Conservation (phyloP, 208 protist species). For the Leptomonas seymouri region DNA sequence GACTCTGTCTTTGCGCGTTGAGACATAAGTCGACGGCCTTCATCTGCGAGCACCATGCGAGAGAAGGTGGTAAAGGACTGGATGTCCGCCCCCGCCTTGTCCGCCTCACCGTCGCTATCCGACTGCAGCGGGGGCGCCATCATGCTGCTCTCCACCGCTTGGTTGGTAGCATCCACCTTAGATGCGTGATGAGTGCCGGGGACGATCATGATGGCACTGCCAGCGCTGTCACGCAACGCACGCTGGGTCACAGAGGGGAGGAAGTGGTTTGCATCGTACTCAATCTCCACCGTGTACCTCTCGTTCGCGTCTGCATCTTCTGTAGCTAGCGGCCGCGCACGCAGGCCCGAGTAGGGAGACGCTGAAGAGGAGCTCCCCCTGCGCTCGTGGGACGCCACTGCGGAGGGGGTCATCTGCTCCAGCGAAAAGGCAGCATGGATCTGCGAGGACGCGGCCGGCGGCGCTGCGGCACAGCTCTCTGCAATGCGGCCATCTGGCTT, state of each 20-base stretch:
- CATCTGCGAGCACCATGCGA: slow-evolving; percentile 28
- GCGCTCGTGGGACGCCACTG: slow-evolving; percentile 11
- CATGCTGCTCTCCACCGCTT: background rate
- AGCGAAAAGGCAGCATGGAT: slow-evolving; percentile 19
- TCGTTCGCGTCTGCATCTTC: background rate
- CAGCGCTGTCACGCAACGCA: slow-evolving; percentile 1
- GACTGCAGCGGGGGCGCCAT: background rate
- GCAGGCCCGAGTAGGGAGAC: background rate
- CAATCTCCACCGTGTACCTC: slow-evolving; percentile 31
- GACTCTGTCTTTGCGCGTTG: background rate
- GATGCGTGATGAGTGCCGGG: background rate
- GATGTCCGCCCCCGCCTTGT: slow-evolving; percentile 8
- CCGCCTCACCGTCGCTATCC: slow-evolving; percentile 12
- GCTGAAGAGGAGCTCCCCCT: background rate
- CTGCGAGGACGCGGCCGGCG: background rate
- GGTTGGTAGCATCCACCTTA: background rate
- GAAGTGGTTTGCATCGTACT: slow-evolving; percentile 26
- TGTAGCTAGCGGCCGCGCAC: background rate
- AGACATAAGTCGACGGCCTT: background rate
- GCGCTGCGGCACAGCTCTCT: background rate
- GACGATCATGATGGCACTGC: slow-evolving; percentile 13
- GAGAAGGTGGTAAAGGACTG: slow-evolving; percentile 34
- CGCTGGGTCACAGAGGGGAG: slow-evolving; percentile 6
- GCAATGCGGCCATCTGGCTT: background rate
- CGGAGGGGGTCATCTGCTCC: slow-evolving; percentile 22